Percentiles rank a stretch among this genome's conserved stretches.
Conservation (phyloP, 208 protist genomes). For the Wallacemonas sp. region DNA sequence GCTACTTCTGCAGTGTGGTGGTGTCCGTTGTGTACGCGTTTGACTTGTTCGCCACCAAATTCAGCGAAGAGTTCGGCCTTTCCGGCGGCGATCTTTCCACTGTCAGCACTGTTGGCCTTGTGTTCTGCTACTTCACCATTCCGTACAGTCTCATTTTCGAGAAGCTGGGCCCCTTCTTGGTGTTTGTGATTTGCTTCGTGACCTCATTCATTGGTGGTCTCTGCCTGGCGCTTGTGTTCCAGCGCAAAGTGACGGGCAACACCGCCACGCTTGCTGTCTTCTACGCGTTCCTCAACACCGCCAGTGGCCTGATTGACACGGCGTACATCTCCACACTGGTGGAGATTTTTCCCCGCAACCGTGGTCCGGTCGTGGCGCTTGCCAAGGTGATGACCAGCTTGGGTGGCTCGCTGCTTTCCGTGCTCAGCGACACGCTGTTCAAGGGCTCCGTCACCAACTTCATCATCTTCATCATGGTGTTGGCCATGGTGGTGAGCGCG, state of each 20-base stretch:
- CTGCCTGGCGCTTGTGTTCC: constrained; percentile 41
- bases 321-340: constrained; percentile 54
- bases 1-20: constrained; percentile 68
- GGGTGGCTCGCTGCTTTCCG: constrained; percentile 56
- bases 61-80: constrained; percentile 39
- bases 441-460: constrained; percentile 42
- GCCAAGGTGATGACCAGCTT: constrained; percentile 82
- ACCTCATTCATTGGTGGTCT: constrained; percentile 39
- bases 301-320: constrained; percentile 53
- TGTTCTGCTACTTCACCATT: constrained; percentile 72
- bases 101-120: constrained; percentile 68
- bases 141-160: constrained; percentile 72
- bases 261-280: constrained; percentile 52
- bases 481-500: constrained; percentile 42
- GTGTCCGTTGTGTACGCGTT: constrained; percentile 70
- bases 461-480: constrained; percentile 55
- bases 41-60: constrained; percentile 63
- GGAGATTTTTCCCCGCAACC: constrained; percentile 70
- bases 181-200: constrained; percentile 38
- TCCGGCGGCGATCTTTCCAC: constrained; percentile 60
- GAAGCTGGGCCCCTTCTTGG: constrained; percentile 44
- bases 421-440: constrained; percentile 55
- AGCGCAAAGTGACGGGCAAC: constrained; percentile 48
- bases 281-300: constrained; percentile 59
- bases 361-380: constrained; percentile 58